These are phyloP conservation scores for Suillus variegatus DNA, from an alignment of 768 basidiomycete genomes.

Conservation along the genomic window DNA sequence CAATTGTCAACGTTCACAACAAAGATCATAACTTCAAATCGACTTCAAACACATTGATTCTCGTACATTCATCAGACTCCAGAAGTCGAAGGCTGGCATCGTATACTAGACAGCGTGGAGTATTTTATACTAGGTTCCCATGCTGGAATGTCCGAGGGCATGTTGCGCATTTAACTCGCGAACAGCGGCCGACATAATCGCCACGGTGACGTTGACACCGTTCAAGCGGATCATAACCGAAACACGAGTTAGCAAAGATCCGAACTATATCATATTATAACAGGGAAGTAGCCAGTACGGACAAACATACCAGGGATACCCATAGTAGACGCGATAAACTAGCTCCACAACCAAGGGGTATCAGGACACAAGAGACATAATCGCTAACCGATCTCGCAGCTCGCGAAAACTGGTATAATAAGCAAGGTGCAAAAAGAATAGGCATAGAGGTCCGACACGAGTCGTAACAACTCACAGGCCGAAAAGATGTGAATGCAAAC, in stretches of 20 bases:
- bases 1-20: not conserved
- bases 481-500: conserved; percentile 3
- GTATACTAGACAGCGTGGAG: not conserved
- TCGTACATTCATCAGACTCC: not conserved
- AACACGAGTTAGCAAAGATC: conserved; percentile 15
- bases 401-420: conserved; percentile 32
- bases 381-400: conserved; percentile 14
- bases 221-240: conserved; percentile 3
- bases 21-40: not conserved
- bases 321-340: conserved; percentile 39
- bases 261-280: conserved; percentile 26
- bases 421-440: conserved; percentile 19
- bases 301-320: conserved; percentile 26
- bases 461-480: conserved; percentile 15
- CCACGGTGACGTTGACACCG: not conserved
- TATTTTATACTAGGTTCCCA: not conserved
- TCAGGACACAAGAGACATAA: conserved; percentile 15
- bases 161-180: not conserved
- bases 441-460: conserved; percentile 5
- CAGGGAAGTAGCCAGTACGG: conserved; percentile 18
- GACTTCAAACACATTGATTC: not conserved
- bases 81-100: not conserved
- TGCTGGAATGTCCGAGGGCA: not conserved
- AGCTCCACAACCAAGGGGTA: conserved; percentile 29
- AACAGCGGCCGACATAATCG: conserved; percentile 7